Base-by-base conservation (phyloP, 2,329 filamentous ascomycete genomes). In the Colletotrichum orbiculare region DNA sequence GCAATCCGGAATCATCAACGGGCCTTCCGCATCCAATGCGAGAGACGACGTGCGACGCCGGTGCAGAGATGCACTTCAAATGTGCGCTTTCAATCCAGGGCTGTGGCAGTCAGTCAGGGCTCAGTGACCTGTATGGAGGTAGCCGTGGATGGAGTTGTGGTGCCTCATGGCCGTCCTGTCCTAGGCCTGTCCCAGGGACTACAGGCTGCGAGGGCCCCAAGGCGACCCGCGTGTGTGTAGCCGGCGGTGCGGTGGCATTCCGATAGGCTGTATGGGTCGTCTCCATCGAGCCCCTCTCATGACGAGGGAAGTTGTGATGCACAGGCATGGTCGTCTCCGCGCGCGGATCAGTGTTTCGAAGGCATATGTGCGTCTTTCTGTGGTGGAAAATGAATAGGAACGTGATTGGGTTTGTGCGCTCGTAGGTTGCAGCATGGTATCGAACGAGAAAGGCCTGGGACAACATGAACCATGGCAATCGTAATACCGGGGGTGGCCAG, bases 11-110 rank as follows among this genome's bases (percentile, higher is more conserved):
- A 37, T 55, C 54, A 64, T 45, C 59, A 39, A 48, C 53, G 59
- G 63, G 47, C 53, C 59, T 45, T 66, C 59, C 59, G 59, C 59
- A 45, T 49, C 17, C 47, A 42, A 55, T 50, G 60, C 49, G 57
- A 37, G 43, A n/a, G 25, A 45, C 17, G 48, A n/a, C 53, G 45
- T 45, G 46, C 57, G 50, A 49, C 53, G 15, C 62, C 58, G 46
- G 46, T 50, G 37, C 53, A 49, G 33, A 38, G n/a, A 34, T 55
- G 43, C 42, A 35, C 38, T 15, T 25, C 17, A 43, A 45, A 35
- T 17, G 12, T 37, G 17, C 54, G 39, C 17, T 43, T n/a, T 45
- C 37, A 39, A 43, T 59, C 34, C 46, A 47, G 38, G 43, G 37
- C 34, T 37, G 47, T 59, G 46, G 39, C 46, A 58, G 34, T 46